Conservation (phyloP, 164 flowering plant species). For the Tetracentron sinense region DNA sequence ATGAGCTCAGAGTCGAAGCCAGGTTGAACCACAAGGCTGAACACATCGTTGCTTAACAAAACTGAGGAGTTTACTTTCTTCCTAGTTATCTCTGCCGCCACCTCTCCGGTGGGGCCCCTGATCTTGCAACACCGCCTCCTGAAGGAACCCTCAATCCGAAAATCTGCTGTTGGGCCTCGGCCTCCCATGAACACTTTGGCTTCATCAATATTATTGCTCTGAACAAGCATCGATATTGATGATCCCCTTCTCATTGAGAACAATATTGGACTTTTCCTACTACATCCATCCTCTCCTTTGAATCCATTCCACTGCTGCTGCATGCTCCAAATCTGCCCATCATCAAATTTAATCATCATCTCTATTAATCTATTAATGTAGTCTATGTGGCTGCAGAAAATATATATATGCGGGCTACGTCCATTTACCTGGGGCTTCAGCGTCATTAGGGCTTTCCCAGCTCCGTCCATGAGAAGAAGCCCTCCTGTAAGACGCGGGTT, state of each 20-base stretch:
- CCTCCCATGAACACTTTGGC: conserved; percentile 37
- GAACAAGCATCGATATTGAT: conserved; percentile 9
- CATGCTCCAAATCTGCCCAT: conserved; percentile 48
- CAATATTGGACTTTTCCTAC: conserved; percentile 9
- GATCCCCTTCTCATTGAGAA: conserved; percentile 60
- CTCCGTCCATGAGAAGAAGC: conserved; percentile 59
- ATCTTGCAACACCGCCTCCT: conserved; percentile 40
- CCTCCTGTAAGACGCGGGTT: conserved; percentile 24
- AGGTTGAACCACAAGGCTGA: conserved; percentile 40
- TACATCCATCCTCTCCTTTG: conserved; percentile 29
- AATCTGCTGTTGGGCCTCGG: conserved; percentile 23
- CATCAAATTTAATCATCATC: not conserved
- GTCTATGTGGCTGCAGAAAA: too few relatives aligned
- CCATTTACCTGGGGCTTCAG: conserved; percentile 48
- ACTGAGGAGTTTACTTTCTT: conserved; percentile 44
- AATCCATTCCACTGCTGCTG: conserved; percentile 54
- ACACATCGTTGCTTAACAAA: conserved; percentile 48
- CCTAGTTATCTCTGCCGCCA: conserved; percentile 47
- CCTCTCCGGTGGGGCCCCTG: conserved; percentile 21
- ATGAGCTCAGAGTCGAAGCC: conserved; percentile 38
- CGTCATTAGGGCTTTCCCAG: conserved; percentile 45
- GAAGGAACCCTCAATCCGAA: conserved; percentile 47
- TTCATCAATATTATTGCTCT: conserved; percentile 19
- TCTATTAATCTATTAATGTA: not conserved
- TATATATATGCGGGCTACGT: not conserved